Evolutionary conservation across 164 flowering plant species (phyloP).

Genomic region (Vitis cinerea): DNA sequence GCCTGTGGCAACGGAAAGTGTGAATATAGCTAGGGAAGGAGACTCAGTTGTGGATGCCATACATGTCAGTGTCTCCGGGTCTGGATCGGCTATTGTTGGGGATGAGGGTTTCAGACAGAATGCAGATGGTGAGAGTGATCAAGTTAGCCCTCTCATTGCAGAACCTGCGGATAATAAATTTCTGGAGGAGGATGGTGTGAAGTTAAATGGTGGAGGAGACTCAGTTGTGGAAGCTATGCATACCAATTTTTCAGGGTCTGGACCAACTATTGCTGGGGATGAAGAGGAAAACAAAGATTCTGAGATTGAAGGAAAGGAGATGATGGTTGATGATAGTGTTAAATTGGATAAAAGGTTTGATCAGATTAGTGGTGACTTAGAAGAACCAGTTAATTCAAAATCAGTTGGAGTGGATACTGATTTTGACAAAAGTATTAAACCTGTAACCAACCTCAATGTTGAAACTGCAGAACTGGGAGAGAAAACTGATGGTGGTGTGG

Average conservation of each 20-base stretch:
- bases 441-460: slow-evolving; percentile 3
- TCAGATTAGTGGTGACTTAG: slow-evolving; percentile 11
- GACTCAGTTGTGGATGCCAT: slow-evolving; percentile 12
- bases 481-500: slow-evolving; percentile 8
- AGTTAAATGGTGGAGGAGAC: slow-evolving; percentile 25
- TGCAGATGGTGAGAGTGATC: background rate
- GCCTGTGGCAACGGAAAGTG: slow-evolving; percentile 2
- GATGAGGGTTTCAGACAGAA: background rate
- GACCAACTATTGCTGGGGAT: slow-evolving; percentile 29
- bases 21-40: slow-evolving; percentile 2
- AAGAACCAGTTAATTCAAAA: slow-evolving; percentile 14
- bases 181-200: slow-evolving; percentile 15
- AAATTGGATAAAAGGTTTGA: slow-evolving; percentile 24
- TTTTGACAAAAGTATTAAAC: background rate
- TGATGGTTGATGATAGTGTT: slow-evolving; percentile 15
- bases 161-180: slow-evolving; percentile 12
- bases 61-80: slow-evolving; percentile 2
- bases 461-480: slow-evolving; percentile 13
- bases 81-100: slow-evolving; percentile 10
- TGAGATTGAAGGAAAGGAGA: slow-evolving; percentile 21
- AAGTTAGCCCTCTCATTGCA: background rate
- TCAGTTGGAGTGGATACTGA: slow-evolving; percentile 13
- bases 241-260: slow-evolving; percentile 13
- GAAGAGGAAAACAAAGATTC: slow-evolving; percentile 19
- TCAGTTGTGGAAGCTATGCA: slow-evolving; percentile 21